These are phyloP conservation scores for Astrothelium subdiscretum DNA, from an alignment of 495 filamentous ascomycete species.

Conservation along the genomic window DNA sequence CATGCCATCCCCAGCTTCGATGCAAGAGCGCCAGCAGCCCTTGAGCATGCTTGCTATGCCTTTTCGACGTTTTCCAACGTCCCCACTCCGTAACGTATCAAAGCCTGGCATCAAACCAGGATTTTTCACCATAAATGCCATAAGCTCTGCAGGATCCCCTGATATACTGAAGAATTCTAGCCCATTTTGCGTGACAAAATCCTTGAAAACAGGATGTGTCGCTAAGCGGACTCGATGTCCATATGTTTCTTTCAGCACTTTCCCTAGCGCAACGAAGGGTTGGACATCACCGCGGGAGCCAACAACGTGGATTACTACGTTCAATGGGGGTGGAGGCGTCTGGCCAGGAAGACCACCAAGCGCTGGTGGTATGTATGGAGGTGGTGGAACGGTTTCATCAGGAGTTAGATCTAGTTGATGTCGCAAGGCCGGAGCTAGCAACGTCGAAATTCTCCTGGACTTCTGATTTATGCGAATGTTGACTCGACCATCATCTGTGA, in stretches of 20 bases:
- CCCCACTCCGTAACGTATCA: slow-evolving; percentile 28
- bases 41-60: slow-evolving; percentile 48
- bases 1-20: slow-evolving; percentile 36
- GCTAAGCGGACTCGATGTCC: slow-evolving; percentile 47
- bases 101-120: slow-evolving; percentile 34
- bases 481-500: slow-evolving; percentile 53
- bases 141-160: slow-evolving; percentile 50
- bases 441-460: slow-evolving; percentile 47
- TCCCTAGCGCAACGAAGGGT: slow-evolving; percentile 43
- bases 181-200: slow-evolving; percentile 42
- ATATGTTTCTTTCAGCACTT: slow-evolving; percentile 35
- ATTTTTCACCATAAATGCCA: slow-evolving; percentile 45
- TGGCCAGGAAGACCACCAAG: slow-evolving; percentile 48
- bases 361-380: slow-evolving; percentile 50
- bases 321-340: slow-evolving; percentile 36
- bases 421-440: slow-evolving; percentile 54
- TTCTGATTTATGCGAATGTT: slow-evolving; percentile 65
- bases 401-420: slow-evolving; percentile 40
- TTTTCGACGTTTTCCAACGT: slow-evolving; percentile 27
- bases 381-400: slow-evolving; percentile 36
- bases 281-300: slow-evolving; percentile 45
- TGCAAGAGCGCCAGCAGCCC: slow-evolving; percentile 54
- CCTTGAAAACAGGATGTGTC: slow-evolving; percentile 49
- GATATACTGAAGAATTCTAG: slow-evolving; percentile 56
- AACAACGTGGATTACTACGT: slow-evolving; percentile 44